phyloP scores from a whole-genome alignment of 257 asterid species.

The Ocimum tenuiflorum region DNA sequence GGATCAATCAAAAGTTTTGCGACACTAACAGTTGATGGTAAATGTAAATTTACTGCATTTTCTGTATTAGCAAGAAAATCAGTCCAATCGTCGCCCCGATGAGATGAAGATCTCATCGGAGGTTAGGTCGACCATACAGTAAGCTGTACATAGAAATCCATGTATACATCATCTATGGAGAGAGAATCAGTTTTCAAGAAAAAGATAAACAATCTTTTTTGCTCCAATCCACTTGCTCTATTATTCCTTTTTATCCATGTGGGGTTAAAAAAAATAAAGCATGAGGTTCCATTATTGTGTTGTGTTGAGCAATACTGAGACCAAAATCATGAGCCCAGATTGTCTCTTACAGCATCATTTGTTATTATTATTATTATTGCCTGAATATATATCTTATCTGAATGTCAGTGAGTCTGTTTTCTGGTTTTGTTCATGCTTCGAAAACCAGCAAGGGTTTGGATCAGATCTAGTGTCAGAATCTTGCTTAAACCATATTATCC shows the following conservation, averaged over 20 bases:
- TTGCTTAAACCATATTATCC: not conserved
- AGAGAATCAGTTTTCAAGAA: slow-evolving; percentile 8
- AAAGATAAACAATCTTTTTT: not conserved
- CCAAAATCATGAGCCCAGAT: slow-evolving; percentile 20
- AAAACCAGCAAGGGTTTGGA: slow-evolving; percentile 24
- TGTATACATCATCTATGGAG: slow-evolving; percentile 24
- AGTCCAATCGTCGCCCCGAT: slow-evolving; percentile 26
- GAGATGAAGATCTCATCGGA: slow-evolving; percentile 30
- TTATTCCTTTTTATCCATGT: not conserved
- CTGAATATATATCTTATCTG: slow-evolving; percentile 16
- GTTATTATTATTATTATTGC: slow-evolving; percentile 7
- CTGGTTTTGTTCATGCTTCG: slow-evolving; percentile 23
- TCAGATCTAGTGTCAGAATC: slow-evolving; percentile 14
- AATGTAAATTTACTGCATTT: slow-evolving; percentile 22
- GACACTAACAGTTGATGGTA: slow-evolving; percentile 25
- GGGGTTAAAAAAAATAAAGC: slow-evolving; percentile 14
- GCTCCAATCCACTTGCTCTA: slow-evolving; percentile 7
- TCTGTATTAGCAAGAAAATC: slow-evolving; percentile 3
- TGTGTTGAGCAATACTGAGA: slow-evolving; percentile 16
- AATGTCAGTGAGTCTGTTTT: slow-evolving; percentile 11
- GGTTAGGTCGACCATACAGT: slow-evolving; percentile 27
- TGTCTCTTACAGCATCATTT: slow-evolving; percentile 27
- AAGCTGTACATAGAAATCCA: slow-evolving; percentile 42
- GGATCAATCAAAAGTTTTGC: slow-evolving; percentile 42
- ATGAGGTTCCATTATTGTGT: slow-evolving; percentile 27